Percentiles rank a stretch among this genome's conserved stretches.
Conservation (phyloP, 345 rosid species). For the Xanthoceras sorbifolium region DNA sequence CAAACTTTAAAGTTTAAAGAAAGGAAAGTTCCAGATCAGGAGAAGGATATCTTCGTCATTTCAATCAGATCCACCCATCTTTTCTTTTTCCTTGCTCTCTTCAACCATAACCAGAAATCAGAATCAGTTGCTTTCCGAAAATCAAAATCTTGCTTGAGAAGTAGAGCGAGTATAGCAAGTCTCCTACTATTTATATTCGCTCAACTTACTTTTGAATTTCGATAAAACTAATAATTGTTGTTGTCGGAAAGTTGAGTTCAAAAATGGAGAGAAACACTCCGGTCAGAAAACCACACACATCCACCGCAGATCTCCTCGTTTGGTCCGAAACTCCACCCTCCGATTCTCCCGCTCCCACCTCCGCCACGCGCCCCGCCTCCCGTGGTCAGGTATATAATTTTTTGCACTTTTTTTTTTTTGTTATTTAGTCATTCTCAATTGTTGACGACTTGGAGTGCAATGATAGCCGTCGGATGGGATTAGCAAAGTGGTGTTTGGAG, state of each 20-base stretch:
- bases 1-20: background rate
- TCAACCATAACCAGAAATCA: conserved; percentile 2
- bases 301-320: conserved; percentile 89
- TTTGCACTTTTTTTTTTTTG: background rate
- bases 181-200: background rate
- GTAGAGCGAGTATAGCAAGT: background rate
- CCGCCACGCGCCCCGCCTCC: conserved; percentile 59
- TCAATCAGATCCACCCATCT: background rate
- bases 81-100: background rate
- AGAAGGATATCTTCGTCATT: conserved; percentile 32
- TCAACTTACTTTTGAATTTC: background rate
- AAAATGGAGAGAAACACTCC: conserved; percentile 80
- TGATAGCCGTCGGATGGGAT: conserved; percentile 93
- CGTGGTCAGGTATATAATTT: conserved; percentile 60
- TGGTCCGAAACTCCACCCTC: conserved; percentile 70
- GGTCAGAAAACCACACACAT: conserved; percentile 71
- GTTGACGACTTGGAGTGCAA: conserved; percentile 17
- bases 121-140: background rate
- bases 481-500: conserved; percentile 94
- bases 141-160: conserved; percentile 7
- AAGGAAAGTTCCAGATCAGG: conserved; percentile 38
- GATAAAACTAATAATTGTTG: background rate
- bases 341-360: conserved; percentile 41
- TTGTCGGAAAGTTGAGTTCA: background rate
- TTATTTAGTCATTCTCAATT: conserved; percentile 12